Conservation (phyloP, 2,329 filamentous ascomycete species). For the Parasarocladium wereldwijsianum region DNA sequence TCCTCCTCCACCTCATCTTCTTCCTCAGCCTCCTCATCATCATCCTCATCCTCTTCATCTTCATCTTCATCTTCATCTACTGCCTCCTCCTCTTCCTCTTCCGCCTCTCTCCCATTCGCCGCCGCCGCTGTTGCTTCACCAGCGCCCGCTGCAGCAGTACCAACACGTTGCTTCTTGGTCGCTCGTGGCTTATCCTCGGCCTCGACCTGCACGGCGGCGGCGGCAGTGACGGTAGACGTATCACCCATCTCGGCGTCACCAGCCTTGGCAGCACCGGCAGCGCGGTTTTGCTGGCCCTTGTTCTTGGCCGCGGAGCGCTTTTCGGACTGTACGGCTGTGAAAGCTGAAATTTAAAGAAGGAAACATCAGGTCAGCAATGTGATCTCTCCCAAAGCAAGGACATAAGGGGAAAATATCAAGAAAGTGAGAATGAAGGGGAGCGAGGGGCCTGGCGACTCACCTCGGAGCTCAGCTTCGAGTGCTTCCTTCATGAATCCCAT, state of each 20-base stretch:
- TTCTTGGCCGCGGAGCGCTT: conserved; percentile 62
- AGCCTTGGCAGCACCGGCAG: conserved; percentile 50
- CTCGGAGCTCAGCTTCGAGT: conserved; percentile 63
- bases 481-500: conserved; percentile 55
- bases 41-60: conserved; percentile 25
- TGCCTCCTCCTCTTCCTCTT: conserved; percentile 26
- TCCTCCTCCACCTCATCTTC: conserved; percentile 30
- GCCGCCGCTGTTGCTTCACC: conserved; percentile 21
- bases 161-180: conserved; percentile 32
- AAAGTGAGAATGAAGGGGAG: conserved; percentile 8
- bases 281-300: too few species aligned
- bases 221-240: conserved; percentile 8
- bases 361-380: too few species aligned
- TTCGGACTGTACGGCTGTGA: conserved; percentile 57
- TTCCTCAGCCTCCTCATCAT: conserved; percentile 26
- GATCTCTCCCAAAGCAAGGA: too few species aligned
- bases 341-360: too few species aligned
- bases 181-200: conserved; percentile 20
- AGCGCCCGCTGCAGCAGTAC: conserved; percentile 20
- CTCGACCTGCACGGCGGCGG: conserved; percentile 9
- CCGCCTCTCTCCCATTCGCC: conserved; percentile 18
- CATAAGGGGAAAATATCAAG: not conserved
- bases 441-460: conserved; percentile 60
- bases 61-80: conserved; percentile 32
- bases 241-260: conserved; percentile 13